phyloP scores from a whole-genome alignment of 148 eudicot genomes.

The Rhododendron molle region DNA sequence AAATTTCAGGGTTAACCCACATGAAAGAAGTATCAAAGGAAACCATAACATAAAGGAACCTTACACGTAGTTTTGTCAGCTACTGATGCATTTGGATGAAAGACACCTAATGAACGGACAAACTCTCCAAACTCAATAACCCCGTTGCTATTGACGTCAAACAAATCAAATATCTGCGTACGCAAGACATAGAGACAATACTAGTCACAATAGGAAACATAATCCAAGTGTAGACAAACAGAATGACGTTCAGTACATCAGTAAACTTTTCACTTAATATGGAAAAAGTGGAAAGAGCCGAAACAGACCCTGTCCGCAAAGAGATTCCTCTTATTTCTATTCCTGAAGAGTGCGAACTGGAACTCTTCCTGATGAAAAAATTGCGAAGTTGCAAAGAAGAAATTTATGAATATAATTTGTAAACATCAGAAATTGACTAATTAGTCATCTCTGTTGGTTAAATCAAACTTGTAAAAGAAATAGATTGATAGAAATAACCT shows the following conservation, averaged over 20 bases:
- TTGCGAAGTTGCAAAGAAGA: background rate
- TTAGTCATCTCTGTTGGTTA: background rate
- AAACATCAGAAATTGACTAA: background rate
- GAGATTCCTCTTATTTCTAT: slow-evolving; percentile 65
- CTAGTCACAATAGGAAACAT: background rate
- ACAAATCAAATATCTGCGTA: background rate
- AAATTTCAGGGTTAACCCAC: background rate
- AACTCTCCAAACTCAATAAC: slow-evolving; percentile 3
- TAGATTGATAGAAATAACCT: background rate
- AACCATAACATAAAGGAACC: background rate
- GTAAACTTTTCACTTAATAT: background rate
- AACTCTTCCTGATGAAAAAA: slow-evolving; percentile 67
- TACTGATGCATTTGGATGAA: background rate
- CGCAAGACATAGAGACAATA: background rate
- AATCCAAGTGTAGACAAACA: background rate
- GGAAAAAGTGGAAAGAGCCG: background rate
- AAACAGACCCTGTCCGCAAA: slow-evolving; percentile 82
- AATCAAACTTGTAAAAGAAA: too few relatives aligned
- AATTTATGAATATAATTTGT: background rate
- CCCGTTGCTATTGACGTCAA: background rate
- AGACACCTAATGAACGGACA: background rate
- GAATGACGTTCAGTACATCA: background rate
- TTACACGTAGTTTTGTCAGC: background rate
- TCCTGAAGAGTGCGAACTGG: slow-evolving; percentile 84
- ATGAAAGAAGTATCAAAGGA: background rate